These are phyloP conservation scores for Leishmania guyanensis DNA, from an alignment of 208 protist genomes.

Conservation along the genomic window DNA sequence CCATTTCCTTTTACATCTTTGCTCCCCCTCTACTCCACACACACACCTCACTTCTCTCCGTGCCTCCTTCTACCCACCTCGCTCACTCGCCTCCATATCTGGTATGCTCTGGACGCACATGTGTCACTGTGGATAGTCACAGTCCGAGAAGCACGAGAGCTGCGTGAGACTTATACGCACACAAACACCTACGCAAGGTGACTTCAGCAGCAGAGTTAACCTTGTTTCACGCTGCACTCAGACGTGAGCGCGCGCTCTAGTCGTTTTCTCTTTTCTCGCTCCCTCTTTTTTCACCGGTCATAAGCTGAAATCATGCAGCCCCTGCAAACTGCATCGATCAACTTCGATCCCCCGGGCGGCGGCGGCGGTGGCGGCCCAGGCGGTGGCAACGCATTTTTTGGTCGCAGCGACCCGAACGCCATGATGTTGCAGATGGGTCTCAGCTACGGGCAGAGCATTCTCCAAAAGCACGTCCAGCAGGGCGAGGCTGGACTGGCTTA, in stretches of 20 bases:
- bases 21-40: not conserved
- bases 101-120: not conserved
- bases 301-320: slow-evolving; percentile 1
- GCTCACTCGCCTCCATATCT: not conserved
- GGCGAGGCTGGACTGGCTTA: slow-evolving; percentile 51
- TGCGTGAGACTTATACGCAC: not conserved
- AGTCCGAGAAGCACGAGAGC: not conserved
- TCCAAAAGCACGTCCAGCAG: slow-evolving; percentile 65
- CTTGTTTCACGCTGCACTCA: not conserved
- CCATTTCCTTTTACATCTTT: not conserved
- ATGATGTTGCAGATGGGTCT: slow-evolving; percentile 82
- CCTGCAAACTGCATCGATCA: slow-evolving; percentile 26
- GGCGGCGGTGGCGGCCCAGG: not conserved
- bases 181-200: not conserved
- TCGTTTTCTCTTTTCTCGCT: slow-evolving; percentile 17
- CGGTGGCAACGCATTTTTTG: slow-evolving; percentile 13
- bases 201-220: slow-evolving; percentile 4
- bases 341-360: slow-evolving; percentile 22
- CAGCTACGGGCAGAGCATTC: slow-evolving; percentile 73
- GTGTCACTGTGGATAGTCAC: not conserved
- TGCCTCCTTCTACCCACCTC: not conserved
- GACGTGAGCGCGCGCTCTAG: not conserved
- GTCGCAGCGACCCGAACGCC: slow-evolving; percentile 27
- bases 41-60: no score
- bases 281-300: slow-evolving; percentile 11